Evolutionary conservation across 306 rosid species (phyloP).

Genomic region (Psophocarpus tetragonolobus): DNA sequence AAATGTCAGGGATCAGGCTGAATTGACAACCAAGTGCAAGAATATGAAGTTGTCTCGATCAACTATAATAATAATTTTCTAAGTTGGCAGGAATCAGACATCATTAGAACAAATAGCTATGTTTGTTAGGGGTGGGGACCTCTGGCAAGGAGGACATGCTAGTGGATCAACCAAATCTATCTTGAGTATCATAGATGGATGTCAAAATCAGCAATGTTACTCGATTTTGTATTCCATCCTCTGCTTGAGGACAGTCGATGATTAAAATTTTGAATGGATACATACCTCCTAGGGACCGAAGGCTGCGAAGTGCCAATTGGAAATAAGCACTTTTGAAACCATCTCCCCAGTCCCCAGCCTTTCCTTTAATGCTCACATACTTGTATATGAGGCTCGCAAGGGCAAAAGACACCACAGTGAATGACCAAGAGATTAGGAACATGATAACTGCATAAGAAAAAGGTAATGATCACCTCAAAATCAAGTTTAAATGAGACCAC

Average conservation of each 20-base stretch:
- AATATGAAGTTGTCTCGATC: not conserved
- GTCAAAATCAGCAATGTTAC: constrained; percentile 12
- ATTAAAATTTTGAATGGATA: constrained; percentile 33
- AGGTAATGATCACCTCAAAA: constrained; percentile 22
- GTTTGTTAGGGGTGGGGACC: not conserved
- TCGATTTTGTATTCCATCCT: not conserved
- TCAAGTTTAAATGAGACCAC: constrained; percentile 5
- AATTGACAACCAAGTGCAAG: not conserved
- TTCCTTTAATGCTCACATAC: constrained; percentile 93
- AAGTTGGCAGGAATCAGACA: not conserved
- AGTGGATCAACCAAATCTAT: constrained; percentile 10
- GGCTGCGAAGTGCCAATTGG: constrained; percentile 98
- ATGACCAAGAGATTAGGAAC: constrained; percentile 99
- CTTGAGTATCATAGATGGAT: not conserved
- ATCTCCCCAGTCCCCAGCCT: constrained; percentile 99
- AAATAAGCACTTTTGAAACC: constrained; percentile 99
- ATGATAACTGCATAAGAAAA: constrained; percentile 80
- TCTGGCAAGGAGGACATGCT: not conserved
- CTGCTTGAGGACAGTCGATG: not conserved
- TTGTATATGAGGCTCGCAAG: constrained; percentile 97
- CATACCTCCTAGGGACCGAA: constrained; percentile 95
- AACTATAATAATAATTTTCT: not conserved
- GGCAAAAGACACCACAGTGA: constrained; percentile 90
- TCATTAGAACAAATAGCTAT: not conserved
- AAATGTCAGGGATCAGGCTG: constrained; percentile 8